Percentiles rank a stretch among this genome's conserved stretches.
Conservation (phyloP, 2,329 filamentous ascomycete genomes). For the Colletotrichum sojae region DNA sequence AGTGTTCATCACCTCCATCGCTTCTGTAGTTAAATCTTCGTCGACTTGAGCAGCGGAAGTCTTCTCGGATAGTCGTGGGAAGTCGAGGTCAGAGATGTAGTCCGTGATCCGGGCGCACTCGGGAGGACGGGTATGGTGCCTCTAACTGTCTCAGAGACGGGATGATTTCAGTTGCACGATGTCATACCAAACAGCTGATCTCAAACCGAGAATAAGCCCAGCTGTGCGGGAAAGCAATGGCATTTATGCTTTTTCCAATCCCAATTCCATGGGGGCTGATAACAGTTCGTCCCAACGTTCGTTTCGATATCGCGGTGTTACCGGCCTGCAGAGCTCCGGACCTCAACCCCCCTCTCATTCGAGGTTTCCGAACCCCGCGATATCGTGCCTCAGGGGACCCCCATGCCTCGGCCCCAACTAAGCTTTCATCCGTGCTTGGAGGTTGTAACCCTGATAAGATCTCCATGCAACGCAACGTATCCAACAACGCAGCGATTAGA, state of each 20-base stretch:
- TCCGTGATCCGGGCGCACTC: slow-evolving; percentile 22
- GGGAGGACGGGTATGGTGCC: slow-evolving; percentile 21
- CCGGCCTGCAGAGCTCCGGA: not conserved
- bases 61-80: not conserved
- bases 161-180: slow-evolving; percentile 22
- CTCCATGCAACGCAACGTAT: slow-evolving; percentile 2
- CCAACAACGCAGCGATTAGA: not conserved
- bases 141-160: slow-evolving; percentile 28
- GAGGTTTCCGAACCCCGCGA: slow-evolving; percentile 10
- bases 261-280: not conserved
- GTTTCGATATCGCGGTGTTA: not conserved
- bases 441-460: slow-evolving; percentile 10
- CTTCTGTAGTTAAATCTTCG: not conserved
- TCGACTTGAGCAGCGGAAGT: not conserved
- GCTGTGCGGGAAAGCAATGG: not conserved
- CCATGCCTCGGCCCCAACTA: slow-evolving; percentile 7
- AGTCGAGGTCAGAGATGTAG: not conserved
- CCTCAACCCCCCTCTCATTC: not conserved
- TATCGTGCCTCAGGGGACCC: not conserved
- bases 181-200: not conserved
- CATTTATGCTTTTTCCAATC: not conserved
- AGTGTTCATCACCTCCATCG: slow-evolving; percentile 12
- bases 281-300: slow-evolving; percentile 8
- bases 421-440: slow-evolving; percentile 5
- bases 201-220: not conserved